Conservation (phyloP, 2,329 filamentous ascomycete genomes). For the Paramyrothecium roridum region DNA sequence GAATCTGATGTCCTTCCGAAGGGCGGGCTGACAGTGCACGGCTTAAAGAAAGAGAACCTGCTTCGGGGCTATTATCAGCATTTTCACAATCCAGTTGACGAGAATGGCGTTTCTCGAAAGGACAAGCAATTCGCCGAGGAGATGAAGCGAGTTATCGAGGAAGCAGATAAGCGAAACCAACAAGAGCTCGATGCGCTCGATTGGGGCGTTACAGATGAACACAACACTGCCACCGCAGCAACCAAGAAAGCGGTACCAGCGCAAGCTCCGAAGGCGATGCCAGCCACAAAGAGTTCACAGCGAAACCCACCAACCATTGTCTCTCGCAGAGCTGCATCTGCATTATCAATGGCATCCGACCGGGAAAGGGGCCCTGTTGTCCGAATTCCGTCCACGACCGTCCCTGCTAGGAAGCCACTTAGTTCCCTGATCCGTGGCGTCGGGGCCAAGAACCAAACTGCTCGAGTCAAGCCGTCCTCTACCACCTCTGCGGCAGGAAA, state of each 20-base stretch:
- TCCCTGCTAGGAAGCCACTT: conserved; percentile 19
- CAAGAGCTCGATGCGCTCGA: conserved; percentile 61
- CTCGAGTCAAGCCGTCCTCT: conserved; percentile 42
- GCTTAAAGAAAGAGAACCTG: conserved; percentile 55
- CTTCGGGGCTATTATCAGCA: conserved; percentile 60
- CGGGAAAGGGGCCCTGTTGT: conserved; percentile 13
- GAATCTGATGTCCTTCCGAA: conserved; percentile 66
- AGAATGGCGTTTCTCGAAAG: conserved; percentile 60
- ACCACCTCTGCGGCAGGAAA: conserved; percentile 60
- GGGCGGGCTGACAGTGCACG: conserved; percentile 52
- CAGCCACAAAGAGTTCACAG: conserved; percentile 5
- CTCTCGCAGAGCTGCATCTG: conserved; percentile 52
- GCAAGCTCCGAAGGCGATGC: background rate
- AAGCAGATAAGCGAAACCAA: conserved; percentile 65
- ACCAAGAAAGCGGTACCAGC: background rate
- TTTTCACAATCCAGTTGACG: conserved; percentile 62
- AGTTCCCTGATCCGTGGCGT: conserved; percentile 25
- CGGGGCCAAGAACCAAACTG: conserved; percentile 29
- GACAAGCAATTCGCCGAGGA: conserved; percentile 59
- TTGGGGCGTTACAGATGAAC: conserved; percentile 57
- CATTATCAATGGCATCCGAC: conserved; percentile 39
- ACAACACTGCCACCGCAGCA: conserved; percentile 34
- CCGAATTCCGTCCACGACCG: background rate
- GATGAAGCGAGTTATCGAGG: conserved; percentile 46
- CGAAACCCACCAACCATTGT: conserved; percentile 24